Conservation (phyloP, 305 asterid species). For the Caryopteris hybrid region DNA sequence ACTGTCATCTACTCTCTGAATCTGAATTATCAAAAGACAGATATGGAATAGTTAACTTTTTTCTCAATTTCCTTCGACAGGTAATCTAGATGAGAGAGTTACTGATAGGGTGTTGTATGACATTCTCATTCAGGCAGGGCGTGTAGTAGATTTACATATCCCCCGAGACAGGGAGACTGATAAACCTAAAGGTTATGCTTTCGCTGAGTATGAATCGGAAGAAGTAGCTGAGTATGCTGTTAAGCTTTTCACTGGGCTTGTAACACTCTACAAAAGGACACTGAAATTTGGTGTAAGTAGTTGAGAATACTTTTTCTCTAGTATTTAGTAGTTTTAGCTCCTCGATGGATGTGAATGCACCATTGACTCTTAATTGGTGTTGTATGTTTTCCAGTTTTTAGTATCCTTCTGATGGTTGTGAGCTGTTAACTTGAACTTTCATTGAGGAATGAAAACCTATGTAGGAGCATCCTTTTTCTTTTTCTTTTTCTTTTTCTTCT, state of each 20-base stretch:
- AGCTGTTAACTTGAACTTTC: slow-evolving; percentile 25
- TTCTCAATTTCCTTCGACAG: slow-evolving; percentile 29
- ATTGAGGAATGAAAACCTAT: slow-evolving; percentile 27
- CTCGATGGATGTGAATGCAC: slow-evolving; percentile 14
- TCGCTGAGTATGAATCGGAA: slow-evolving; percentile 80
- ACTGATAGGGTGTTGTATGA: slow-evolving; percentile 84
- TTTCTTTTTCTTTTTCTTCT: not conserved
- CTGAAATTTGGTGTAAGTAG: slow-evolving; percentile 68
- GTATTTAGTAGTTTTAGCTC: slow-evolving; percentile 8
- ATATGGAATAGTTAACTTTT: slow-evolving; percentile 2
- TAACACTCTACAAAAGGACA: slow-evolving; percentile 68
- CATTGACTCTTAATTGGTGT: not conserved
- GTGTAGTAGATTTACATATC: slow-evolving; percentile 63
- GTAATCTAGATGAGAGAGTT: slow-evolving; percentile 84
- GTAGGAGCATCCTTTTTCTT: slow-evolving; percentile 6
- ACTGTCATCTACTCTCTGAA: too few relatives aligned
- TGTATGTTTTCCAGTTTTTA: slow-evolving; percentile 3
- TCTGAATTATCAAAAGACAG: too few relatives aligned
- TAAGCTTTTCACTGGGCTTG: slow-evolving; percentile 86
- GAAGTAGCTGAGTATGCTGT: slow-evolving; percentile 90
- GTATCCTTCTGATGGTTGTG: slow-evolving; percentile 18
- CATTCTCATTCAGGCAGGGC: slow-evolving; percentile 95
- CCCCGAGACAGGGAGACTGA: slow-evolving; percentile 89
- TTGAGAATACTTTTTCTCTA: not conserved
- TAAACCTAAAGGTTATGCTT: slow-evolving; percentile 83